Evolutionary conservation across 1,139 yeast genomes (phyloP), one percentile per base, ranked within the genome.

Genomic region (Saccharomyces hybrid): DNA sequence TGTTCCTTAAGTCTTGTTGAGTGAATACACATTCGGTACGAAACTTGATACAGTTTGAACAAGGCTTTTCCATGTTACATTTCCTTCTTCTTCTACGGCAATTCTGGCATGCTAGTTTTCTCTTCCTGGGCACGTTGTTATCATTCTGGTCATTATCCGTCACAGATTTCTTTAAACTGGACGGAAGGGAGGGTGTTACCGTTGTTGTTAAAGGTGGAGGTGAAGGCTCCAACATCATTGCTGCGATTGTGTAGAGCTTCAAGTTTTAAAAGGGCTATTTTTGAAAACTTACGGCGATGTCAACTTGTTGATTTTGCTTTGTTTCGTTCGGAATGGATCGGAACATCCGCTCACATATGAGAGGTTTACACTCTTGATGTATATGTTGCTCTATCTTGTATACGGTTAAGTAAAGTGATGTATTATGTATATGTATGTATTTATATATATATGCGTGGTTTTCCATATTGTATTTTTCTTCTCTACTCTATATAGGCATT

Each of bases 61-160:
- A 81, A 2, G 84, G 84, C 49, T 64, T 60, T 47, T 72, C 73
- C 56, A 71, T 72, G 60, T 77, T 73, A 64, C 85, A 81, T 64
- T 77, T 78, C 56, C 80, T 76, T 62, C 81, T 78, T 51, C 81
- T 73, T n/a, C 70, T 59, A 23, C 84, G 71, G 62, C 85, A 81
- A 51, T 80, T 65, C 60, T 75, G 77, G 62, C 84, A 80, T 5
- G 73, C 69, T 3, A 62, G 50, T 31, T 49, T n/a, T 28, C 47
- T 29, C 34, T 29, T 32, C 47, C 32, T 49, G 23, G 42, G 11
- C 23, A 13, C 50, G 16, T 14, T 16, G 14, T 28, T 29, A 29
- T 47, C 7, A 19, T n/a, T 8, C 25, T 23, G 14, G 19, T 29
- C 16, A 23, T 13, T 29, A 9, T 13, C 16, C 4, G 38, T 28